Base-by-base conservation (phyloP, 2,329 filamentous ascomycete genomes). In the Diaporthe australafricana region DNA sequence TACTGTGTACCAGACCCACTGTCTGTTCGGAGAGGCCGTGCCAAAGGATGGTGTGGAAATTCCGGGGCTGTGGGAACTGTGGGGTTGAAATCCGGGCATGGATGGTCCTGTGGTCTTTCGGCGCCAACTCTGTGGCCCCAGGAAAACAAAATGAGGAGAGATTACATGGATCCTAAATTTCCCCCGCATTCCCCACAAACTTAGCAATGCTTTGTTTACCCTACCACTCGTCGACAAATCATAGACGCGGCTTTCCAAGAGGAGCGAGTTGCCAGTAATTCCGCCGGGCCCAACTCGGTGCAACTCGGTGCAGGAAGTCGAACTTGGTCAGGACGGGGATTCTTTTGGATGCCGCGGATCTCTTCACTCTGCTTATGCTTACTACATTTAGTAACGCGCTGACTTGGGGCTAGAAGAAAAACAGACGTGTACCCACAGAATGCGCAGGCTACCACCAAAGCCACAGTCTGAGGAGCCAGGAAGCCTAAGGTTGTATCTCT, bases 121-220 rank as follows among this genome's bases (percentile, higher is more conserved):
- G 32, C 52, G 35, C 27, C 9, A 35, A 25, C 32, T 30, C 53
- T 9, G 35, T n/a, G 9, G 20, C 60, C 60, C 60, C 60, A 63
- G 60, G 60, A 63, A 63, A 63, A 48, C 60, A 48, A 48, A 63
- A 63, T 63, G 60, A 63, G 60, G 60, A 63, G 60, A 63, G n/a
- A 7, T 35, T 35, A 12, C 6, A 35, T 60, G 52, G 52, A 32
- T 30, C n/a, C 25, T 12, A 20, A 27, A 16, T 17, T 16, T 2
- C 16, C 57, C 60, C 60, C 60, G 60, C 60, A 48, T 7, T 25
- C 42, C 42, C 42, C 57, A 63, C 57, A 63, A 9, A 25, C 42
- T 48, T 47, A 47, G 27, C 57, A 63, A 47, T 63, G 27, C 48
- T 63, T 22, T 63, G 27, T 63, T 63, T 22, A 63, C 57, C 27